Evolutionary conservation across 1,284 basidiomycete species (phyloP).

Genomic region (Cutaneotrichosporon sp.): DNA sequence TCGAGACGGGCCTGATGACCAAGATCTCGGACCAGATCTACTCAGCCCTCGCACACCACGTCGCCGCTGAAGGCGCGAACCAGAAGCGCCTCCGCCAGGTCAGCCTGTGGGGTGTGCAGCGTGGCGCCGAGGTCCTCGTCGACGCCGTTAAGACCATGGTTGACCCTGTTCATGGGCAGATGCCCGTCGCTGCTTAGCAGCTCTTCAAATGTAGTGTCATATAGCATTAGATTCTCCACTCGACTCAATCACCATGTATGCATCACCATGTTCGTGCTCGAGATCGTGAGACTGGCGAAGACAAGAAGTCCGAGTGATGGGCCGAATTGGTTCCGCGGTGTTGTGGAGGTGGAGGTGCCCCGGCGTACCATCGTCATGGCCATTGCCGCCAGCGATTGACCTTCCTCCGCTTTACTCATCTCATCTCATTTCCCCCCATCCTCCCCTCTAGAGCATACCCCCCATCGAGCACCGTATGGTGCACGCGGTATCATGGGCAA

Average conservation of each 20-base stretch:
- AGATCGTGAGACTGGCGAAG: no score
- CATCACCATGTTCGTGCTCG: not conserved
- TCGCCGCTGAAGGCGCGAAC: conserved; percentile 76
- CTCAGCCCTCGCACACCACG: conserved; percentile 88
- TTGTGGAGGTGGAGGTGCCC: conserved; percentile 1
- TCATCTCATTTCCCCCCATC: not conserved
- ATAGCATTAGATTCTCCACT: not conserved
- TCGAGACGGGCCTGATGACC: conserved; percentile 50
- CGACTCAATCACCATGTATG: not conserved
- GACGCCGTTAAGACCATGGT: conserved; percentile 63
- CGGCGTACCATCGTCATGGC: not conserved
- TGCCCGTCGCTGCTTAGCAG: not conserved
- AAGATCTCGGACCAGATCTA: conserved; percentile 62
- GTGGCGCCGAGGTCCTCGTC: conserved; percentile 68
- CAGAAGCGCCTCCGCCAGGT: conserved; percentile 83
- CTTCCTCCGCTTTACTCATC: not conserved
- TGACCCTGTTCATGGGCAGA: conserved; percentile 46
- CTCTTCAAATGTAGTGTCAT: not conserved
- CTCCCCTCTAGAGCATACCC: not conserved
- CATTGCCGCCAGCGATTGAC: not conserved
- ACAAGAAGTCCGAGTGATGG: no score
- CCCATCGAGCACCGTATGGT: not conserved
- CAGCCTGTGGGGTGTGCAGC: conserved; percentile 75
- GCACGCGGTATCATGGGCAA: conserved; percentile 38
- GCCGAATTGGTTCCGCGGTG: conserved; percentile 2